These are phyloP conservation scores for Suhomyces kunorum DNA, from an alignment of 1,139 yeast genomes.

Conservation along the genomic window DNA sequence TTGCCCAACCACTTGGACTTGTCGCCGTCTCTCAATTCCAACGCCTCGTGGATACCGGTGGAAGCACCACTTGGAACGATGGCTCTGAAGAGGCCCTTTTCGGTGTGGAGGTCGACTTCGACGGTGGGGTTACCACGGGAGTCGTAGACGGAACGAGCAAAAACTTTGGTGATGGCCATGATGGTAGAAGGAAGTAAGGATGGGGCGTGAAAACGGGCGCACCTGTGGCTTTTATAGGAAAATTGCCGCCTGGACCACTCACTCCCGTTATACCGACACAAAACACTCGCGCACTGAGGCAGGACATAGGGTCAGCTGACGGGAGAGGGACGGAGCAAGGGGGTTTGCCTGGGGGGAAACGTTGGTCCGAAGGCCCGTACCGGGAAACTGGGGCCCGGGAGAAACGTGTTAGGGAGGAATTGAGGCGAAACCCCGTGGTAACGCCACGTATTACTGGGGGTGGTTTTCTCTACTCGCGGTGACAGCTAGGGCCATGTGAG, in stretches of 20 bases:
- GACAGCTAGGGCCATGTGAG: background rate
- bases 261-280: conserved; percentile 17
- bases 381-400: too few species aligned
- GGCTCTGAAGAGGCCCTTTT: conserved; percentile 83
- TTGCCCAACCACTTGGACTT: conserved; percentile 93
- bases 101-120: conserved; percentile 89
- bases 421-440: too few species aligned
- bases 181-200: conserved; percentile 4
- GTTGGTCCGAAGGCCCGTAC: too few species aligned
- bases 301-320: conserved; percentile 4
- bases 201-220: conserved; percentile 2
- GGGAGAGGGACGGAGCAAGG: too few species aligned
- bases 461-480: too few species aligned
- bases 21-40: conserved; percentile 94
- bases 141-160: conserved; percentile 93
- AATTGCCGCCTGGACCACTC: conserved; percentile 18
- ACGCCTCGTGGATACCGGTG: conserved; percentile 92
- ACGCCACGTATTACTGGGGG: too few species aligned
- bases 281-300: conserved; percentile 3
- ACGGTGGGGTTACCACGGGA: conserved; percentile 99
- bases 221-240: conserved; percentile 12
- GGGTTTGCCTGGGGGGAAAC: too few species aligned
- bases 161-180: conserved; percentile 57
- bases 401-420: too few species aligned
- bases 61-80: conserved; percentile 98